Conservation (phyloP, 2,329 filamentous ascomycete species). For the Penicillium sp. region DNA sequence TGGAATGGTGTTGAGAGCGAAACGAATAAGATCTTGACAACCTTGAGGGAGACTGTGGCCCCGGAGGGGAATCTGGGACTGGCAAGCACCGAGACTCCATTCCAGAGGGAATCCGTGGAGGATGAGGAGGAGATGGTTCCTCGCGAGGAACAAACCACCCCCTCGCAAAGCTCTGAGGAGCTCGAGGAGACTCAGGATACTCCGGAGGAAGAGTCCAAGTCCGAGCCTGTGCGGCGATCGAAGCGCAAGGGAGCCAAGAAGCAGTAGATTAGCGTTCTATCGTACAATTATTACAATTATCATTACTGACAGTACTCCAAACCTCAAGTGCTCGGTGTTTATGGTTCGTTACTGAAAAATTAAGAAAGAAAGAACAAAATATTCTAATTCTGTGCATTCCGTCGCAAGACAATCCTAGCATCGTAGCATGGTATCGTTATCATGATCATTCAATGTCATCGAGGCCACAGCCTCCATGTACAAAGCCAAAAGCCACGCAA, state of each 20-base stretch:
- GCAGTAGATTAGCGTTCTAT: conserved; percentile 14
- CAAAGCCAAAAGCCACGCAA: not conserved
- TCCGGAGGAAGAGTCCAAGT: conserved; percentile 10
- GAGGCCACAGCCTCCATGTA: not conserved
- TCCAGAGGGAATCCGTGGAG: conserved; percentile 21
- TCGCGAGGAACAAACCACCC: conserved; percentile 24
- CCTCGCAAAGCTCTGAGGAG: conserved; percentile 21
- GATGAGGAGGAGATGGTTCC: conserved; percentile 29
- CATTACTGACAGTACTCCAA: not conserved
- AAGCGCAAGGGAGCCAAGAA: conserved; percentile 28
- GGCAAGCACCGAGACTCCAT: conserved; percentile 18
- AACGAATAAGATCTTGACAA: conserved; percentile 67
- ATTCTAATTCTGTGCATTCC: not conserved
- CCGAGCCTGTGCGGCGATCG: conserved; percentile 20
- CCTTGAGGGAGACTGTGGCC: conserved; percentile 48
- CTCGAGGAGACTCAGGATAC: conserved; percentile 15
- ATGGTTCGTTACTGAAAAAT: not conserved
- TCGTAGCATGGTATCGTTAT: not conserved
- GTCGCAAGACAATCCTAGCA: not conserved
- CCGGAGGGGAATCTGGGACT: conserved; percentile 21
- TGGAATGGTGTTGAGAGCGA: conserved; percentile 82
- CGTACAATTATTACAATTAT: not conserved
- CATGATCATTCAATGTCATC: not conserved
- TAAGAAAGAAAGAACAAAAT: too few species aligned
- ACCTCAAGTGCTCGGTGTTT: not conserved